Conservation (phyloP, 2,329 filamentous ascomycete species). For the Xylaria sp. region DNA sequence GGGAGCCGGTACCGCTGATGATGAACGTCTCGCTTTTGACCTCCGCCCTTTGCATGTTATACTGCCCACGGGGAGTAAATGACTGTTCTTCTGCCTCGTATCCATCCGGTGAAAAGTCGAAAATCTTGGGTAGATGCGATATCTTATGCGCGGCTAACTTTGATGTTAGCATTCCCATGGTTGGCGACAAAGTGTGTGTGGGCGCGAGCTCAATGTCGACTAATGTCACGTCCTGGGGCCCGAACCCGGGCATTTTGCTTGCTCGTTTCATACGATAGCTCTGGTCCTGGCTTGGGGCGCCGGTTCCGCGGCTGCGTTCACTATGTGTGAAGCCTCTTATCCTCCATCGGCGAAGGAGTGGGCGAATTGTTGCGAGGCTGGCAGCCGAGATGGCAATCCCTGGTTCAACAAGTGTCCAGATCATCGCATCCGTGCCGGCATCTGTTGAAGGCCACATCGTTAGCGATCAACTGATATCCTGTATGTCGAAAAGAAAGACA, state of each 20-base stretch:
- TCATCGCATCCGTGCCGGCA: slow-evolving; percentile 62
- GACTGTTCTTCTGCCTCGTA: slow-evolving; percentile 23
- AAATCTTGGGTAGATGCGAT: slow-evolving; percentile 39
- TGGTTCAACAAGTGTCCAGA: slow-evolving; percentile 68
- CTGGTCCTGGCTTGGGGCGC: slow-evolving; percentile 42
- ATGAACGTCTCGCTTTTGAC: slow-evolving; percentile 53
- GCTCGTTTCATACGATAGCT: slow-evolving; percentile 49
- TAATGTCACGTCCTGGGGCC: slow-evolving; percentile 54
- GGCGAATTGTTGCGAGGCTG: slow-evolving; percentile 65
- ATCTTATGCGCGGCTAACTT: slow-evolving; percentile 36
- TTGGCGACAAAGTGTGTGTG: slow-evolving; percentile 28
- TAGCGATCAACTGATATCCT: slow-evolving; percentile 14
- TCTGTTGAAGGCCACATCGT: slow-evolving; percentile 48
- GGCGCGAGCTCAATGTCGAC: slow-evolving; percentile 50
- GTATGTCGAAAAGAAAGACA: not conserved
- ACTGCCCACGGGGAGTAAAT: slow-evolving; percentile 30
- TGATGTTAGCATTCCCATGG: slow-evolving; percentile 24
- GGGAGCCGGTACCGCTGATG: slow-evolving; percentile 48
- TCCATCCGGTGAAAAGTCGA: slow-evolving; percentile 40
- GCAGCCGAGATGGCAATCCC: slow-evolving; percentile 66
- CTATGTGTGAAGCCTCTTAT: slow-evolving; percentile 60
- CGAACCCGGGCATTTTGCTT: slow-evolving; percentile 51
- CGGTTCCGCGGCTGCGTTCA: slow-evolving; percentile 50
- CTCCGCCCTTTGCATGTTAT: slow-evolving; percentile 37
- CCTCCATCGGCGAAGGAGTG: slow-evolving; percentile 61